Percentiles rank a stretch among this genome's conserved stretches.
Conservation (phyloP, 108 stramenopile genomes). For the Fistulifera pelliculosa region DNA sequence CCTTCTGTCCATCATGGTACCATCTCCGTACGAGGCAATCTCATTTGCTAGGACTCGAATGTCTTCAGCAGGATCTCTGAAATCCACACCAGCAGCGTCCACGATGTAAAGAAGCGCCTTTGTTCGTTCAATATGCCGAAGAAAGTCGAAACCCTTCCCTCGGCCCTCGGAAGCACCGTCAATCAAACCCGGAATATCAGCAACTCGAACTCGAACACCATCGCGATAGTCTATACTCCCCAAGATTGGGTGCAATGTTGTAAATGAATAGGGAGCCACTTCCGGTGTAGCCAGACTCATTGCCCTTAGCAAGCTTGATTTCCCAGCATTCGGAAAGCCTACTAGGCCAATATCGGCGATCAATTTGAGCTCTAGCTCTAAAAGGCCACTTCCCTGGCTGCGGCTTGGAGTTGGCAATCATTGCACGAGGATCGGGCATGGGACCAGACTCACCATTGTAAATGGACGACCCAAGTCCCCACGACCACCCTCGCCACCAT, state of each 20-base stretch:
- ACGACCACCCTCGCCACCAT: conserved; percentile 72
- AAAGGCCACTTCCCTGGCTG: conserved; percentile 17
- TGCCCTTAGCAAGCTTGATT: conserved; percentile 81
- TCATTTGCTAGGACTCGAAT: conserved; percentile 59
- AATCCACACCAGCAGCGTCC: conserved; percentile 70
- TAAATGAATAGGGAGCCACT: conserved; percentile 97
- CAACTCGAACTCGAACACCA: conserved; percentile 68
- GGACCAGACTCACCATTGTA: conserved; percentile 49
- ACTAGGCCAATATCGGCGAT: conserved; percentile 97
- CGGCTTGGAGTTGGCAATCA: conserved; percentile 5
- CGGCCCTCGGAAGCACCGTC: conserved; percentile 89
- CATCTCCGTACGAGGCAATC: conserved; percentile 54
- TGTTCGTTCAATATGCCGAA: conserved; percentile 90
- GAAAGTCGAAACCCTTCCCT: conserved; percentile 93
- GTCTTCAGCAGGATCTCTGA: conserved; percentile 58
- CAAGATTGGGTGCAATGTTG: conserved; percentile 91
- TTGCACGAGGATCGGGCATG: conserved; percentile 34
- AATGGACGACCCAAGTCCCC: conserved; percentile 51
- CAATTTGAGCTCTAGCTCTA: conserved; percentile 90
- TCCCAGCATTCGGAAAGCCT: conserved; percentile 99
- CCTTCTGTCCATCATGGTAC: conserved; percentile 53
- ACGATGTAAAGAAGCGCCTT: conserved; percentile 75
- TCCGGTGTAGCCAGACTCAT: conserved; percentile 84
- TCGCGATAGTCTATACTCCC: conserved; percentile 85
- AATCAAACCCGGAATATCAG: conserved; percentile 96